Conservation (phyloP, 352 stramenopile genomes). For the Lagenidium giganteum region DNA sequence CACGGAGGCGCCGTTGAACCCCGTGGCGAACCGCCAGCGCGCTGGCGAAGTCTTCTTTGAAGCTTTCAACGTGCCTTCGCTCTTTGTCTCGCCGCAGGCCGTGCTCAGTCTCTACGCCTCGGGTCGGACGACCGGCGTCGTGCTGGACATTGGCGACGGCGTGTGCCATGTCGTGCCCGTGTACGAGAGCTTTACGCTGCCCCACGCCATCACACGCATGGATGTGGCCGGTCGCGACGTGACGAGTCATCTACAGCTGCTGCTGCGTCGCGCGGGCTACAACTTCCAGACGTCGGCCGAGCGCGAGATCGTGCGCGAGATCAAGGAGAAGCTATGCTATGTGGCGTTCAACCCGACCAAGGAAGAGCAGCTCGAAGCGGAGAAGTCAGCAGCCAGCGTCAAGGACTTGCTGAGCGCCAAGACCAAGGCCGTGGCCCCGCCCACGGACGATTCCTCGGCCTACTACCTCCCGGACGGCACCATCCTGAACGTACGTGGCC, state of each 20-base stretch:
- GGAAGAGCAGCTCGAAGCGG: conserved; percentile 75
- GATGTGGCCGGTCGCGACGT: conserved; percentile 83
- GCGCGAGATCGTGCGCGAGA: conserved; percentile 82
- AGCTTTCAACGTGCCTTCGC: conserved; percentile 79
- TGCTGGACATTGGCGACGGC: conserved; percentile 87
- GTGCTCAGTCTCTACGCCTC: conserved; percentile 88
- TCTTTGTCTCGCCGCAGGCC: conserved; percentile 82
- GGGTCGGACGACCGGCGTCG: conserved; percentile 80
- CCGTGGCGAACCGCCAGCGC: conserved; percentile 67
- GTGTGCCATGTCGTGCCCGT: conserved; percentile 85
- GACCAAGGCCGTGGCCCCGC: conserved; percentile 25
- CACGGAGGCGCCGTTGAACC: conserved; percentile 78
- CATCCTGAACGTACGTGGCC: conserved; percentile 61
- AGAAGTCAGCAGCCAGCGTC: conserved; percentile 32
- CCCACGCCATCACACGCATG: conserved; percentile 76
- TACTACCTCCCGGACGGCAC: conserved; percentile 84
- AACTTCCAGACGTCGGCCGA: conserved; percentile 88
- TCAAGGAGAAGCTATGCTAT: conserved; percentile 87
- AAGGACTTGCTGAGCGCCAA: conserved; percentile 27
- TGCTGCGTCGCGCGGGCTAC: conserved; percentile 74
- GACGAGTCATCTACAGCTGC: conserved; percentile 70
- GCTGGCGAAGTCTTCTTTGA: conserved; percentile 85
- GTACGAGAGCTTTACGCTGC: conserved; percentile 79
- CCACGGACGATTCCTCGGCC: conserved; percentile 49
- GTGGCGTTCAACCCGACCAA: conserved; percentile 82